Conservation (phyloP, 2,329 filamentous ascomycete species). For the Ophiocordyceps robertsii region DNA sequence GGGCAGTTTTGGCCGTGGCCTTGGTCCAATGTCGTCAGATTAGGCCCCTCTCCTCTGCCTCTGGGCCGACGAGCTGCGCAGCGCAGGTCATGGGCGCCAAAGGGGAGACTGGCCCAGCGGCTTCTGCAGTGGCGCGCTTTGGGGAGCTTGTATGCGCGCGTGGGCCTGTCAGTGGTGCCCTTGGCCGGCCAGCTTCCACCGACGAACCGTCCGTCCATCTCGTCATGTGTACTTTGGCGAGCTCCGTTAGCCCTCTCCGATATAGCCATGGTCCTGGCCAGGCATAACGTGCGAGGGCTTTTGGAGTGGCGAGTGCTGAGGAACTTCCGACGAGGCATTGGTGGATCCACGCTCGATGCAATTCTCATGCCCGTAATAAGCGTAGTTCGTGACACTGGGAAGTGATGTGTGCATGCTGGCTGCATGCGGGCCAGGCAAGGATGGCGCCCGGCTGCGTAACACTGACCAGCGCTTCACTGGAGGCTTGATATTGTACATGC, state of each 20-base stretch:
- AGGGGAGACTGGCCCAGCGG: neutral
- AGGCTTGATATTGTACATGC: constrained; percentile 3
- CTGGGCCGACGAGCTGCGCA: neutral
- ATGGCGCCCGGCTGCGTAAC: constrained; percentile 6
- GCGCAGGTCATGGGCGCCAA: neutral
- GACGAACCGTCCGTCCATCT: too few species aligned
- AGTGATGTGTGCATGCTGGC: constrained; percentile 5
- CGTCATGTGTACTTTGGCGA: too few species aligned
- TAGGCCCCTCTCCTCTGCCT: neutral
- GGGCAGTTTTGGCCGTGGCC: constrained; percentile 2
- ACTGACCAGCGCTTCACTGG: constrained; percentile 4
- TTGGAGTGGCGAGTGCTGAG: constrained; percentile 5
- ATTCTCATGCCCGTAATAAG: constrained; percentile 3
- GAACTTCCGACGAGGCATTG: constrained; percentile 6
- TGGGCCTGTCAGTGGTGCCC: neutral
- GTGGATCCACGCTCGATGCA: constrained; percentile 5
- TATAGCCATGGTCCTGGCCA: constrained; percentile 4
- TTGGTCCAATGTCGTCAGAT: constrained; percentile 1
- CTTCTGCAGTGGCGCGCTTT: neutral
- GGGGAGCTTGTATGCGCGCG: neutral
- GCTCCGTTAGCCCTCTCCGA: constrained; percentile 1
- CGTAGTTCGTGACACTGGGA: constrained; percentile 5
- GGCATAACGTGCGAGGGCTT: constrained; percentile 4
- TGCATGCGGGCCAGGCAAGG: constrained; percentile 7
- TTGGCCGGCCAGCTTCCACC: too few species aligned